A percentile compares a stretch with the other conserved stretches of the same genome.
Conservation (phyloP, 192 early-diverging fungal genomes). For the Podila epigama region DNA sequence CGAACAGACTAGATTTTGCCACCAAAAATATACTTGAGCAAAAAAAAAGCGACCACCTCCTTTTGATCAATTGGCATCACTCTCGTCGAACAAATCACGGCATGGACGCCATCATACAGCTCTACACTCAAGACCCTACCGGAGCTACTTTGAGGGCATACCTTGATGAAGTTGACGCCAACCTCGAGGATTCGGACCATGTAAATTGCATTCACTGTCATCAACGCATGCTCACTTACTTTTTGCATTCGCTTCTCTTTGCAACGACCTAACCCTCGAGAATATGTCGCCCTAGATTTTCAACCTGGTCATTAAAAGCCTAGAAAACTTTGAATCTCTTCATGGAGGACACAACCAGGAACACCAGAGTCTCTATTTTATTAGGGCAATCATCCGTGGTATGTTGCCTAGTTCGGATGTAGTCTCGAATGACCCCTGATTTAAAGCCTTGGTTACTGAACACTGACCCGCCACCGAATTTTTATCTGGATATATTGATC, state of each 20-base stretch:
- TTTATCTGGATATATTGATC: neutral
- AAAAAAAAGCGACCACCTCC: neutral
- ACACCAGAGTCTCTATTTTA: slow-evolving; percentile 3
- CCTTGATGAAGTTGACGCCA: slow-evolving; percentile 18
- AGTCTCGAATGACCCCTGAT: neutral
- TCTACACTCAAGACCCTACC: slow-evolving; percentile 25
- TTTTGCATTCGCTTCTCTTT: neutral
- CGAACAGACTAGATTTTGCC: neutral
- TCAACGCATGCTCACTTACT: neutral
- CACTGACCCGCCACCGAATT: too few relatives aligned
- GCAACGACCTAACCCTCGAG: neutral
- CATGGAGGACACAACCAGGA: neutral
- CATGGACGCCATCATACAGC: slow-evolving; percentile 38
- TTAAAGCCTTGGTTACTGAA: neutral
- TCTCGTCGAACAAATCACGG: neutral
- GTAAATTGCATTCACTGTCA: neutral
- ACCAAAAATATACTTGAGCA: slow-evolving; percentile 1
- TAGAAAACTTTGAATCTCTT: neutral
- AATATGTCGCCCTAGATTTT: slow-evolving; percentile 13
- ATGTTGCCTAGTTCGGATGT: neutral
- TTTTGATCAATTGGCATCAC: neutral
- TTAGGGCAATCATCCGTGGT: slow-evolving; percentile 33
- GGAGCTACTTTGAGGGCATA: slow-evolving; percentile 14
- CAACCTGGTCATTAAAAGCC: slow-evolving; percentile 16
- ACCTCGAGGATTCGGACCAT: slow-evolving; percentile 5